Base-by-base conservation (phyloP, 2,329 filamentous ascomycete species). In the Daldinia eschscholtzii region DNA sequence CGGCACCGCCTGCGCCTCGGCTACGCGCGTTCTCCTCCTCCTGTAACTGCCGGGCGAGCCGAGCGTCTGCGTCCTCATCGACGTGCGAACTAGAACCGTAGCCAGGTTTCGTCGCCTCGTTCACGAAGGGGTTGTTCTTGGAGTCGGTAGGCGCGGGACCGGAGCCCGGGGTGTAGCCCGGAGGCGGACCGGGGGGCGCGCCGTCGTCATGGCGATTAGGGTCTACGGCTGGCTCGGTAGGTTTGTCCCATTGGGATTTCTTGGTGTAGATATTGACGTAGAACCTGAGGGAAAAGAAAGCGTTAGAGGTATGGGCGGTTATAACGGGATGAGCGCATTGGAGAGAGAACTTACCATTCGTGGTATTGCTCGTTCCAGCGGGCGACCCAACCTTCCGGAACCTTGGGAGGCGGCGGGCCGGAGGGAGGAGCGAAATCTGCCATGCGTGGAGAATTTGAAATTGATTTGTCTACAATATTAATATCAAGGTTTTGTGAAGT, bases 251-350 rank as follows among this genome's bases (percentile, higher is more conserved):
- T 86, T 95, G 92, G 4, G 94, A 97, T 78, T 92, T 87, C 76
- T 96, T 96, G 72, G 94, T 97, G 80, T 90, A 88, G 68, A 92
- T 88, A 83, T 98, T 96, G 68, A 97, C 92, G 83, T 92, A 98
- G 87, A 96, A 97, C 91, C 91, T 93, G 35, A 70, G 5, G 10
- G 5, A 46, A 13, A 20, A 46, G 6, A 50, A 28, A 7, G n/a
- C 4, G 39, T 78, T 67, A 73, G 61, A 57, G 26, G 12, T 23
- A 12, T 41, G 30, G 61, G 65, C 57, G 46, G 44, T 18, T 60
- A 53, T 3, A 37, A 28, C 20, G 30, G 23, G 18, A 26, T 58
- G 18, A 46, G 41, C 35, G 20, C 20, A 58, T 48, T 48, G 18
- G 12, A 15, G 48, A 37, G 37, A 30, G 18, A 15, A 63, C 64